Percentiles rank a stretch among this genome's conserved stretches.
phyloP scores from a whole-genome alignment of 2,329 filamentous ascomycete genomes.

The Fusarium dlaminii region DNA sequence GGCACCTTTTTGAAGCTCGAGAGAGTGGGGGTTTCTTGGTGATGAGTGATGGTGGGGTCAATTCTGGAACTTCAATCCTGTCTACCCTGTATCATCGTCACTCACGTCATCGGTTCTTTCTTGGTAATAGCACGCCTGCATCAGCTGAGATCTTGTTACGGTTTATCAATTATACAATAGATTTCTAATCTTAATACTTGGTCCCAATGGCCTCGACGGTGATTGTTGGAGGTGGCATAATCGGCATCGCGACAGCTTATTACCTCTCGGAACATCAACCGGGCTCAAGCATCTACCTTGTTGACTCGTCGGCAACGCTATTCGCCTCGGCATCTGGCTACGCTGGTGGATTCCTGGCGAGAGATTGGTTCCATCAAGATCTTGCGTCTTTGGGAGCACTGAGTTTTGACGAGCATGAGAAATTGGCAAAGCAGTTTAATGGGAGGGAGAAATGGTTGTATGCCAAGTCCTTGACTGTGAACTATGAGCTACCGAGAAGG shows the following conservation, averaged over 20 bases:
- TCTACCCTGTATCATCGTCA: conserved; percentile 31
- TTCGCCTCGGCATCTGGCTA: conserved; percentile 80
- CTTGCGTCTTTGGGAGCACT: conserved; percentile 69
- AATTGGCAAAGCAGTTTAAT: conserved; percentile 67
- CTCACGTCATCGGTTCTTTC: conserved; percentile 32
- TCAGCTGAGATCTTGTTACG: not conserved
- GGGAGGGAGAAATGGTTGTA: conserved; percentile 65
- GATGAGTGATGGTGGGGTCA: conserved; percentile 21
- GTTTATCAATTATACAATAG: not conserved
- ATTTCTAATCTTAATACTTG: not conserved
- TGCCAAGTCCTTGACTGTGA: conserved; percentile 65
- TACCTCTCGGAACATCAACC: conserved; percentile 67
- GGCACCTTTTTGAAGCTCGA: conserved; percentile 7
- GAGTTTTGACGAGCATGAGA: conserved; percentile 74
- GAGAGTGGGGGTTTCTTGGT: conserved; percentile 22
- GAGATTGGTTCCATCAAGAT: conserved; percentile 74
- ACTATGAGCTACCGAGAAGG: conserved; percentile 52
- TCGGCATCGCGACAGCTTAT: conserved; percentile 76
- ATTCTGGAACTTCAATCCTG: conserved; percentile 11
- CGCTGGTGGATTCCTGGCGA: conserved; percentile 78
- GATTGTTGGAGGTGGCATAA: conserved; percentile 76
- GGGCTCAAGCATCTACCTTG: conserved; percentile 55
- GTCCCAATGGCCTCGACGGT: conserved; percentile 61
- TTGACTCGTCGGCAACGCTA: conserved; percentile 61
- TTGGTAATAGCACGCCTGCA: conserved; percentile 4